Percentiles rank a stretch among this genome's conserved stretches.
phyloP scores from a whole-genome alignment of 2,329 filamentous ascomycete species.

The Aspergillus hiratsukae region DNA sequence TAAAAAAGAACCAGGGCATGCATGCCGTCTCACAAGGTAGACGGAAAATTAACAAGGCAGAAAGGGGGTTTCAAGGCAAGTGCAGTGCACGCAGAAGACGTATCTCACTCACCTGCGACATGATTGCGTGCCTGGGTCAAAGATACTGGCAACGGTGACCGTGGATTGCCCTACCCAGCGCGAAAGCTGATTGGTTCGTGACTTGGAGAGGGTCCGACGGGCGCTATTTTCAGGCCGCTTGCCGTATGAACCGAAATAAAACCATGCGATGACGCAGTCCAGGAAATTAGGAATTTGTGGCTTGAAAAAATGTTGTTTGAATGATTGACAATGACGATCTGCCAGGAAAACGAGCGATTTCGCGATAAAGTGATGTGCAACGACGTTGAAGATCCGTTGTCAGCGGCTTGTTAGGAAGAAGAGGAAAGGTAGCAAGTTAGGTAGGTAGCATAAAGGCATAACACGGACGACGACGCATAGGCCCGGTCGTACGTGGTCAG shows the following conservation, averaged over 20 bases:
- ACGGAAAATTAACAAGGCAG: background rate
- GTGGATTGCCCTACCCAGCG: background rate
- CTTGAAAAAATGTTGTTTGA: background rate
- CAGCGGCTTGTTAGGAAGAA: background rate
- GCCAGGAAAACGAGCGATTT: background rate
- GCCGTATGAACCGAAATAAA: background rate
- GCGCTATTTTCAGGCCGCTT: background rate
- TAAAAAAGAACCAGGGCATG: background rate
- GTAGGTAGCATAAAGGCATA: background rate
- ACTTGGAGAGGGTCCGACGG: slow-evolving; percentile 1
- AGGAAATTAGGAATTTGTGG: background rate
- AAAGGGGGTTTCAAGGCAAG: slow-evolving; percentile 4
- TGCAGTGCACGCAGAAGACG: background rate
- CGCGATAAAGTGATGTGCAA: background rate
- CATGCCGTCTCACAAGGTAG: background rate
- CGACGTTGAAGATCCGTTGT: background rate
- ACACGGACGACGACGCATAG: background rate
- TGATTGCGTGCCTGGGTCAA: background rate
- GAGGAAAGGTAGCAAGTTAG: background rate
- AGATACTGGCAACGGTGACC: background rate
- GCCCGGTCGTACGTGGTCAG: background rate
- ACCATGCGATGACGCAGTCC: background rate
- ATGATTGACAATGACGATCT: background rate
- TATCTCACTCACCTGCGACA: slow-evolving; percentile 2
- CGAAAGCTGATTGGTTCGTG: slow-evolving; percentile 4